These are phyloP conservation scores for Wallacemonas sp. DNA, from an alignment of 208 protist species.

Conservation along the genomic window DNA sequence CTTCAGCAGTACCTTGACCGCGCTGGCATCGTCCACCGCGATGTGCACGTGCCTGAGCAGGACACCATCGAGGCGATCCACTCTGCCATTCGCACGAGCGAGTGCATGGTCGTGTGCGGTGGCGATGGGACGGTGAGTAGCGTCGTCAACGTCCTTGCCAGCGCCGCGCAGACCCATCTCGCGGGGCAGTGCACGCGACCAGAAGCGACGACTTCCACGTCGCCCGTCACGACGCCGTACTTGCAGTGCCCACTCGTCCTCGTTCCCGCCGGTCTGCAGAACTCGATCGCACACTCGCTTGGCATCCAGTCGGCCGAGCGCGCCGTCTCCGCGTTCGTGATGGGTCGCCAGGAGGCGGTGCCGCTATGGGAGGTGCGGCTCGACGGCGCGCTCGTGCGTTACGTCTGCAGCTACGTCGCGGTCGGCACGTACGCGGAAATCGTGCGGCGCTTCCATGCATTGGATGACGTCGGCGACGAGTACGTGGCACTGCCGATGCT, in stretches of 20 bases:
- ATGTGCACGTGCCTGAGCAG: constrained; percentile 47
- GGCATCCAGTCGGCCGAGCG: constrained; percentile 63
- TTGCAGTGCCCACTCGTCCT: constrained; percentile 47
- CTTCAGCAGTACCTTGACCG: constrained; percentile 67
- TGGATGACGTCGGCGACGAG: constrained; percentile 55
- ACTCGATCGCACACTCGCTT: constrained; percentile 75
- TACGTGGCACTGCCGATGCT: constrained; percentile 56
- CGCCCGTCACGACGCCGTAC: constrained; percentile 11
- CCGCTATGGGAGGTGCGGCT: constrained; percentile 74
- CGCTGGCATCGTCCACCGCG: constrained; percentile 66
- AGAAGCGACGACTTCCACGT: neutral
- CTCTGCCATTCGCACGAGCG: constrained; percentile 23
- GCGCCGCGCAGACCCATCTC: constrained; percentile 6
- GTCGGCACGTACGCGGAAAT: constrained; percentile 58
- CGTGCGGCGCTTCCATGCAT: constrained; percentile 44
- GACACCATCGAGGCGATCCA: constrained; percentile 32
- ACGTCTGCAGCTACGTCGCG: constrained; percentile 68
- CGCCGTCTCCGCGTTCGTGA: constrained; percentile 59
- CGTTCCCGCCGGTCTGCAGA: constrained; percentile 74
- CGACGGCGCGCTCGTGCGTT: constrained; percentile 36
- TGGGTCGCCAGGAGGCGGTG: constrained; percentile 49
- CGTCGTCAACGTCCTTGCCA: constrained; percentile 58
- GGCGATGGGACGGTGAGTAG: constrained; percentile 83
- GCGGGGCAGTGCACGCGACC: neutral
- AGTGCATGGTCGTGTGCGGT: constrained; percentile 63